These are phyloP conservation scores for Penicillium sp. DNA, from an alignment of 2,329 filamentous ascomycete genomes.

Conservation along the genomic window DNA sequence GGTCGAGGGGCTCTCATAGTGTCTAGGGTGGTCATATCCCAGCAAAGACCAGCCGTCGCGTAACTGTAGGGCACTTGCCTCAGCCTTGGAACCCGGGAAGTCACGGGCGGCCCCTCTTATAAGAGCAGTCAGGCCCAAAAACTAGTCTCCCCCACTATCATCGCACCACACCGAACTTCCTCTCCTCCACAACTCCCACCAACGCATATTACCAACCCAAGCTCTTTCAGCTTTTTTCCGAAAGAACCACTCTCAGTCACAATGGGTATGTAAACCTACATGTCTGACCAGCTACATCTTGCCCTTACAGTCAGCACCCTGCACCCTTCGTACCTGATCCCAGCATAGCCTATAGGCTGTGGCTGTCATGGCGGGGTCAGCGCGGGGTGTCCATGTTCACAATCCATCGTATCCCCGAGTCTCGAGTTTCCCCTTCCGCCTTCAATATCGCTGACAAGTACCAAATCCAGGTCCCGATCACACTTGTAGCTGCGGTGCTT, in stretches of 20 bases:
- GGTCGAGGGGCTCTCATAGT: not conserved
- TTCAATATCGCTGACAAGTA: slow-evolving; percentile 19
- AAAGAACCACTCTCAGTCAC: slow-evolving; percentile 17
- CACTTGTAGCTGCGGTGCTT: slow-evolving; percentile 47
- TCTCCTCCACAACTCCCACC: slow-evolving; percentile 8
- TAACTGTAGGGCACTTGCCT: not conserved
- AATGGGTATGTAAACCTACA: slow-evolving; percentile 30
- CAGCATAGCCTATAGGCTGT: not conserved
- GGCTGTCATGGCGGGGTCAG: slow-evolving; percentile 27
- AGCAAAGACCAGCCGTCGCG: not conserved
- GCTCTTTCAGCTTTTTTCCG: not conserved
- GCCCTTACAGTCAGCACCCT: not conserved
- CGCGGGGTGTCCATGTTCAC: slow-evolving; percentile 17
- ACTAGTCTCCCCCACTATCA: slow-evolving; percentile 4
- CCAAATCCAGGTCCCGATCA: slow-evolving; percentile 36
- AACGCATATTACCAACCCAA: slow-evolving; percentile 7
- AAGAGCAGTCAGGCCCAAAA: slow-evolving; percentile 20
- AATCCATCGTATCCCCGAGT: slow-evolving; percentile 8
- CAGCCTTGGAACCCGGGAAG: slow-evolving; percentile 17
- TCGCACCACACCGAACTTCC: not conserved
- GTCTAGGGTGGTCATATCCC: not conserved
- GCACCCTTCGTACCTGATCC: not conserved
- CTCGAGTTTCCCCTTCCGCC: not conserved
- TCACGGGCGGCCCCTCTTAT: slow-evolving; percentile 30
- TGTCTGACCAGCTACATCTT: not conserved